Conservation (phyloP, 2,329 filamentous ascomycete genomes). For the Emmonsiellopsis sp. region DNA sequence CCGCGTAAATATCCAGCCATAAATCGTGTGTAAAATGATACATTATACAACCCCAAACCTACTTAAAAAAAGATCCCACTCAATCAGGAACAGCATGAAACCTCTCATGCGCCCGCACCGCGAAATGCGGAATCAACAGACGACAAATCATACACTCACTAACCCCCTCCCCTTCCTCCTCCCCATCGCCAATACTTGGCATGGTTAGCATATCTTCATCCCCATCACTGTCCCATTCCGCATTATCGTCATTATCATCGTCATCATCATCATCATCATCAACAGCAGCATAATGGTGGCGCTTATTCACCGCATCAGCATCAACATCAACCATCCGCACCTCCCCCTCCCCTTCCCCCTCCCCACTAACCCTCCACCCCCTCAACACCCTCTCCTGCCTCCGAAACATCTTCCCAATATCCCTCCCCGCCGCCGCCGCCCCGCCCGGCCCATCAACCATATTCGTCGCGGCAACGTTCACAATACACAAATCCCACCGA, state of each 20-base stretch:
- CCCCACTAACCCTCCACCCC: conserved; percentile 16
- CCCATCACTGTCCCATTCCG: conserved; percentile 27
- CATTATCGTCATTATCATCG: conserved; percentile 16
- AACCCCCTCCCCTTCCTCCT: conserved; percentile 18
- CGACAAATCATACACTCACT: conserved; percentile 36
- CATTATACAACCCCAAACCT: neutral
- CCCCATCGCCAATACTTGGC: neutral
- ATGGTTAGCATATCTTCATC: conserved; percentile 20
- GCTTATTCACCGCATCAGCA: neutral
- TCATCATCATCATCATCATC: neutral
- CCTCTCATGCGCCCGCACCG: conserved; percentile 39
- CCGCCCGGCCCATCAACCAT: conserved; percentile 56
- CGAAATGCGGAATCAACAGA: conserved; percentile 41
- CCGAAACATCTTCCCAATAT: conserved; percentile 77
- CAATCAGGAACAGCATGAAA: conserved; percentile 33
- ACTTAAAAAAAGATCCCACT: neutral
- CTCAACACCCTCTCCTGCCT: conserved; percentile 50
- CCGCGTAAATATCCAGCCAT: neutral
- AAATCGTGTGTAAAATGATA: neutral
- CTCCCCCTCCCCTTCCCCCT: neutral
- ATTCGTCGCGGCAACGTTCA: conserved; percentile 83
- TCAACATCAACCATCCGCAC: neutral
- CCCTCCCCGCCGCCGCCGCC: conserved; percentile 51
- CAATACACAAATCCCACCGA: conserved; percentile 70
- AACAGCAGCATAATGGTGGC: neutral